phyloP scores from a whole-genome alignment of 371 early-diverging fungal species.

The Lichtheimia corymbifera region DNA sequence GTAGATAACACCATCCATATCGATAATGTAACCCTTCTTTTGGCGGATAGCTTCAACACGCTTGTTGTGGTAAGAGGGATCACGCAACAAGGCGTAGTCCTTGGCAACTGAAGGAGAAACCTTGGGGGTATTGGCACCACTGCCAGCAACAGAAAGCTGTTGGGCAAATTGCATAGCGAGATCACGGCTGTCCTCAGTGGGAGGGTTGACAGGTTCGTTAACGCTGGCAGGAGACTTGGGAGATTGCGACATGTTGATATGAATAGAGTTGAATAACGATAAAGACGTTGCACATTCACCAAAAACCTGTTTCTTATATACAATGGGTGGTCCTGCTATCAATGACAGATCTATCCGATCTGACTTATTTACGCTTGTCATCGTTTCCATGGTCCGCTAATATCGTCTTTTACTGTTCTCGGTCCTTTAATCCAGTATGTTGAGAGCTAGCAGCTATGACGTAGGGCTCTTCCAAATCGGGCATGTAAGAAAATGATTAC shows the following conservation, averaged over 20 bases:
- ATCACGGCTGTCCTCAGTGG: slow-evolving; percentile 4
- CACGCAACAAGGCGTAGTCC: slow-evolving; percentile 45
- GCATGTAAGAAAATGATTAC: too few relatives aligned
- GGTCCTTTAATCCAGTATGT: too few relatives aligned
- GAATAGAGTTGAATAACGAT: not conserved
- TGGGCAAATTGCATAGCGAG: slow-evolving; percentile 17
- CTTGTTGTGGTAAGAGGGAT: slow-evolving; percentile 44
- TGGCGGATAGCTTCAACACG: slow-evolving; percentile 56
- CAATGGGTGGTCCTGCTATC: too few relatives aligned
- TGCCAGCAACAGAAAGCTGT: not conserved
- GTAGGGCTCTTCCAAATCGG: too few relatives aligned
- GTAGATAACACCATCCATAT: slow-evolving; percentile 76
- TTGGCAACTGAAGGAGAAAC: slow-evolving; percentile 16
- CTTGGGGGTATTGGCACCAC: slow-evolving; percentile 8
- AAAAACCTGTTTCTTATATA: too few relatives aligned
- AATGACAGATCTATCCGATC: too few relatives aligned
- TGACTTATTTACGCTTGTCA: too few relatives aligned
- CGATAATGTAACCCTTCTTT: slow-evolving; percentile 67
- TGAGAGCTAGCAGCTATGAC: too few relatives aligned
- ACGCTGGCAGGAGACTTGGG: slow-evolving; percentile 1
- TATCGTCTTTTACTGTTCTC: too few relatives aligned
- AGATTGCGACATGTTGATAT: not conserved
- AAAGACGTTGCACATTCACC: too few relatives aligned
- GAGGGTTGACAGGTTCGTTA: slow-evolving; percentile 9
- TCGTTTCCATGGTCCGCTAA: too few relatives aligned